These are phyloP conservation scores for Allantophomopsis lycopodina DNA, from an alignment of 2,329 filamentous ascomycete genomes.

Conservation along the genomic window DNA sequence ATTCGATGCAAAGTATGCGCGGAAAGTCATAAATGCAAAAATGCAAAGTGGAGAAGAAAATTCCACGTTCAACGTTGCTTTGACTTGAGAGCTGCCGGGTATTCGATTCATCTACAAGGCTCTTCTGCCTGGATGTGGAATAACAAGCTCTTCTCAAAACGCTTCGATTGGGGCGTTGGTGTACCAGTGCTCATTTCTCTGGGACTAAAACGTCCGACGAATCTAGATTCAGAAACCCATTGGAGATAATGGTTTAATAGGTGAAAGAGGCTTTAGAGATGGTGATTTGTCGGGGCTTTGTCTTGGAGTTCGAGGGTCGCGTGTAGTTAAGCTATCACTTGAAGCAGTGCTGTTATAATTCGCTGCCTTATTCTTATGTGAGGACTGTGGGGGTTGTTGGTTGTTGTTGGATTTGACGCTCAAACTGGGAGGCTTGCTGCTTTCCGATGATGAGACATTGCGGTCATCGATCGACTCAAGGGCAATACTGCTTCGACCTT, in stretches of 20 bases:
- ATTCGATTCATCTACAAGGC: neutral
- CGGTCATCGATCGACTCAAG: conserved; percentile 33
- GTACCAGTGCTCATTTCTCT: no score
- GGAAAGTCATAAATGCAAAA: no score
- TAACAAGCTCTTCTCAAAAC: no score
- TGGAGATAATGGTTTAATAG: conserved; percentile 52
- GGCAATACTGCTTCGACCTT: conserved; percentile 14
- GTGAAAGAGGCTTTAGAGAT: conserved; percentile 35
- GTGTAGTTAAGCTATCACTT: conserved; percentile 9
- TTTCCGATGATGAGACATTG: conserved; percentile 51
- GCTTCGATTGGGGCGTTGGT: no score
- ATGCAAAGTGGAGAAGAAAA: no score
- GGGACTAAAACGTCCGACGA: neutral
- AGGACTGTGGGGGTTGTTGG: neutral
- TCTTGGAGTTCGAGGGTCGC: conserved; percentile 1
- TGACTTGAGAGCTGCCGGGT: neutral
- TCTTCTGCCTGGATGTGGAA: no score
- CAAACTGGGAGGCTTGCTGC: conserved; percentile 34
- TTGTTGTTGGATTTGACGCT: conserved; percentile 5
- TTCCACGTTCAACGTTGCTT: no score
- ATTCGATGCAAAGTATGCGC: conserved; percentile 1
- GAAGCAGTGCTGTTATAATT: neutral
- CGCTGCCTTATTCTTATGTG: neutral
- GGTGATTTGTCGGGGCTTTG: conserved; percentile 4
- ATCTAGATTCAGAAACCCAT: conserved; percentile 32